A percentile compares a stretch with the other conserved stretches of the same genome.
Conservation (phyloP, 768 basidiomycete genomes). For the Pholiota microspora region DNA sequence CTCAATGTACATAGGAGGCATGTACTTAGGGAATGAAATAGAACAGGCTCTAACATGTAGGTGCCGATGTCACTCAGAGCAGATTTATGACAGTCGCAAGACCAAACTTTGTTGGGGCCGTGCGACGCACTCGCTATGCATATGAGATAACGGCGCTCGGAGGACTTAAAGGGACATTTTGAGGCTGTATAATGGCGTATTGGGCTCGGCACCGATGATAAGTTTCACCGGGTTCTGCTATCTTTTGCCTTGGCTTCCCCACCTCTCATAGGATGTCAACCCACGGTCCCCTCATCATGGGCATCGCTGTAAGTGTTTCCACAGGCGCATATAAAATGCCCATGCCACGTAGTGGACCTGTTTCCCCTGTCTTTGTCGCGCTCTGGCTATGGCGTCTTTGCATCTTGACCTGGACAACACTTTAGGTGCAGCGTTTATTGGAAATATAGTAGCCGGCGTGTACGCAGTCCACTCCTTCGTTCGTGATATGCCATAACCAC, state of each 20-base stretch:
- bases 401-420: conserved; percentile 30
- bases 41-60: too few species aligned
- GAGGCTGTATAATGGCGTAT: neutral
- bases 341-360: neutral
- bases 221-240: neutral
- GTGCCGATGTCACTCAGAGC: neutral
- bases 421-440: conserved; percentile 45
- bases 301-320: neutral
- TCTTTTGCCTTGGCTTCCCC: neutral
- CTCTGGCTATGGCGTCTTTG: conserved; percentile 10
- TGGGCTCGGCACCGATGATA: conserved; percentile 1
- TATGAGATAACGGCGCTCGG: neutral
- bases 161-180: too few species aligned
- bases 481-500: neutral
- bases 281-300: neutral
- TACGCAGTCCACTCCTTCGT: conserved; percentile 18
- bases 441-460: conserved; percentile 38
- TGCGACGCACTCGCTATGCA: neutral
- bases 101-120: neutral
- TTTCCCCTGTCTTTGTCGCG: neutral
- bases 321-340: neutral
- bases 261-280: neutral
- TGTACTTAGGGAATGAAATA: too few species aligned
- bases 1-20: too few species aligned
- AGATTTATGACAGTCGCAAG: neutral